Evolutionary conservation across 1,284 basidiomycete genomes (phyloP).

Genomic region (Cerrena zonata): DNA sequence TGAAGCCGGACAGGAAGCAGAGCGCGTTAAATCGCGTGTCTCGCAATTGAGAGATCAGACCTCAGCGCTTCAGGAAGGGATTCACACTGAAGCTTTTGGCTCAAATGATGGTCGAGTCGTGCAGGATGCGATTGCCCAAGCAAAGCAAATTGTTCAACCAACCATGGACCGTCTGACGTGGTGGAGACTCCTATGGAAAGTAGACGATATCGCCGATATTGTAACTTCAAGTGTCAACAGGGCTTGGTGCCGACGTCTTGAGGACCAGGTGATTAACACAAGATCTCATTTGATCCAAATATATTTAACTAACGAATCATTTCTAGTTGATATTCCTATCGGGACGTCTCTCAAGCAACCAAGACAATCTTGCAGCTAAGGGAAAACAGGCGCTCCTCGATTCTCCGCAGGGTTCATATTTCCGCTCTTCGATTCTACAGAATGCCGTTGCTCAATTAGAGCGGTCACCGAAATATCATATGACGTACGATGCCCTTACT

Average conservation of each 20-base stretch:
- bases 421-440: conserved; percentile 61
- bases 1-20: conserved; percentile 25
- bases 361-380: no score
- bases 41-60: conserved; percentile 31
- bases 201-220: conserved; percentile 67
- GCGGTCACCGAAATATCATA: conserved; percentile 41
- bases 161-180: conserved; percentile 57
- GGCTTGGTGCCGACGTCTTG: conserved; percentile 62
- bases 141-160: conserved; percentile 43
- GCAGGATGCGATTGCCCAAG: conserved; percentile 41
- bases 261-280: conserved; percentile 48
- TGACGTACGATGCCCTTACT: conserved; percentile 49
- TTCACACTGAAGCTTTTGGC: conserved; percentile 34
- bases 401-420: no score
- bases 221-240: conserved; percentile 48
- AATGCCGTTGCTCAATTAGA: conserved; percentile 61
- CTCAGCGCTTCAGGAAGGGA: conserved; percentile 29
- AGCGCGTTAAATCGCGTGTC: conserved; percentile 23
- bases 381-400: no score
- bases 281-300: no score
- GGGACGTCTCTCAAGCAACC: no score
- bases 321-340: conserved; percentile 64
- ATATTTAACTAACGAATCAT: not conserved
- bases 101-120: conserved; percentile 37
- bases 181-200: conserved; percentile 60